Conservation (phyloP, 164 flowering plant species). For the Chimonanthus salicifolius region DNA sequence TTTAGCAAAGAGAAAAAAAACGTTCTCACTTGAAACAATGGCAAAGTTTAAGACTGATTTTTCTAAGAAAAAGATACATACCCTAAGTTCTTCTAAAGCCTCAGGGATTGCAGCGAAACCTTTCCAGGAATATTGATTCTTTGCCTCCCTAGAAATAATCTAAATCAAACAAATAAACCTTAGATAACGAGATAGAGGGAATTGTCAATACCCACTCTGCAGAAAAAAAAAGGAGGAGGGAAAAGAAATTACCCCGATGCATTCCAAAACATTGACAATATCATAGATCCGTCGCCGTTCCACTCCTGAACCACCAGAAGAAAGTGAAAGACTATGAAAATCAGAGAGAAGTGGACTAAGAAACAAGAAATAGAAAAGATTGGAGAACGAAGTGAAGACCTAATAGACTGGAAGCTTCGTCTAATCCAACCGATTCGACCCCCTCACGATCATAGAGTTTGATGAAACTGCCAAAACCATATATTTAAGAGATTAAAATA, state of each 20-base stretch:
- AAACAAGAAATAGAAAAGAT: not conserved
- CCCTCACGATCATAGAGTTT: constrained; percentile 71
- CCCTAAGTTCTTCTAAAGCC: constrained; percentile 65
- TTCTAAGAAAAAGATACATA: constrained; percentile 12
- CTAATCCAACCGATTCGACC: constrained; percentile 66
- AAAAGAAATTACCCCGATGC: constrained; percentile 68
- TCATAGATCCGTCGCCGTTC: constrained; percentile 98
- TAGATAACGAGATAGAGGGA: not conserved
- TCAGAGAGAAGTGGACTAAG: not conserved
- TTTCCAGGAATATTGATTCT: constrained; percentile 84
- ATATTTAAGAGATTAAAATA: not conserved
- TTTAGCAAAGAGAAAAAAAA: no score
- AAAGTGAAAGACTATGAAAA: not conserved
- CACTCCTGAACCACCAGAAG: constrained; percentile 51
- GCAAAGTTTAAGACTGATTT: not conserved
- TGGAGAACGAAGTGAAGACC: constrained; percentile 28
- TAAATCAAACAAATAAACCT: constrained; percentile 15
- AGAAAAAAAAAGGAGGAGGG: not conserved
- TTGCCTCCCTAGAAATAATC: constrained; percentile 80
- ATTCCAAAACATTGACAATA: constrained; percentile 91
- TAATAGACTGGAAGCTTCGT: constrained; percentile 71
- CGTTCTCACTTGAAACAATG: not conserved
- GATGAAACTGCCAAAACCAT: constrained; percentile 54
- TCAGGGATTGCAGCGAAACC: constrained; percentile 73
- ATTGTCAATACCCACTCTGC: not conserved